phyloP scores from a whole-genome alignment of 345 rosid genomes.

The Combretum micranthum region DNA sequence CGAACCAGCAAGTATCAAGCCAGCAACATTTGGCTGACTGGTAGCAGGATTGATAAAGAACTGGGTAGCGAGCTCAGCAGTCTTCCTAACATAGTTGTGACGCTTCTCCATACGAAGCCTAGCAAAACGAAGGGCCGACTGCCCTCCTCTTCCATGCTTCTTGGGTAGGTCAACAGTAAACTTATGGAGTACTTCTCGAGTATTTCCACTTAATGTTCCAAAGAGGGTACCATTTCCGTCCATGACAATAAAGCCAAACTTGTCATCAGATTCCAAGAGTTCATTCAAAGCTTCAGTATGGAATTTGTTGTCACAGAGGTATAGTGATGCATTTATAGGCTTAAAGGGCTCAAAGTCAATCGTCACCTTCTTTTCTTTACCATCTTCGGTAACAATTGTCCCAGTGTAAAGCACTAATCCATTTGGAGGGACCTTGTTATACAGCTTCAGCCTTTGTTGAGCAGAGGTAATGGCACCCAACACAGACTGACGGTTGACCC shows the following conservation, averaged over 20 bases:
- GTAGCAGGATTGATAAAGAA: conserved; percentile 81
- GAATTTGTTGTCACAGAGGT: conserved; percentile 84
- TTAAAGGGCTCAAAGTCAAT: conserved; percentile 92
- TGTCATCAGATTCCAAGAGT: conserved; percentile 84
- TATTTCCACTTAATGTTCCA: conserved; percentile 88
- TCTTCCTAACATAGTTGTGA: conserved; percentile 86
- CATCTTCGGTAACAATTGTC: conserved; percentile 72
- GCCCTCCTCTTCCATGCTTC: conserved; percentile 98
- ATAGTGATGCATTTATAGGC: conserved; percentile 85
- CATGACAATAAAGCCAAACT: conserved; percentile 91
- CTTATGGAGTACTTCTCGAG: conserved; percentile 87
- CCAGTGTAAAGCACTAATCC: conserved; percentile 91
- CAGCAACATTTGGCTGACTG: conserved; percentile 90
- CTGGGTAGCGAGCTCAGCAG: conserved; percentile 95
- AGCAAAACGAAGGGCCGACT: conserved; percentile 93
- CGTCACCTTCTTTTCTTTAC: conserved; percentile 90
- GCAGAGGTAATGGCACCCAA: conserved; percentile 93
- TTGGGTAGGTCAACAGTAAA: conserved; percentile 85
- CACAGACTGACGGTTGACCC: conserved; percentile 89
- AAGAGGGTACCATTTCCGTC: conserved; percentile 89
- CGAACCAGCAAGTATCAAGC: conserved; percentile 89
- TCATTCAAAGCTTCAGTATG: conserved; percentile 85
- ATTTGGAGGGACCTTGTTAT: conserved; percentile 82
- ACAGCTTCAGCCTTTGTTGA: conserved; percentile 86
- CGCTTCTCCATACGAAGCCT: conserved; percentile 95